Conservation (phyloP, 345 rosid species). For the Populus davidiana region DNA sequence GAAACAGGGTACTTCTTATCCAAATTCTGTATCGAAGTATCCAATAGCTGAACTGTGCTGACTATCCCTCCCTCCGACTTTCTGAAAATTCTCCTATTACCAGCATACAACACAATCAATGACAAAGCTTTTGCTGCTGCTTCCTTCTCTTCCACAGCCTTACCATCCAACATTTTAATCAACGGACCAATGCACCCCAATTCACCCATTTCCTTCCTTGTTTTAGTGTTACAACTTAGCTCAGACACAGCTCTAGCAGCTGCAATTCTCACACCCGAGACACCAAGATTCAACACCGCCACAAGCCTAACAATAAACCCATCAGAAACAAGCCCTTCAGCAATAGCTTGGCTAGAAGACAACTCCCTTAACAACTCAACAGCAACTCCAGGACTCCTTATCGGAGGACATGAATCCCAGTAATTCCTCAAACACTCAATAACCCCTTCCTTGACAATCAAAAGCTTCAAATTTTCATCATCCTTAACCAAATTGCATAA, state of each 20-base stretch:
- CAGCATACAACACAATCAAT: constrained; percentile 36
- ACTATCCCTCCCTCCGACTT: constrained; percentile 60
- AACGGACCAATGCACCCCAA: constrained; percentile 50
- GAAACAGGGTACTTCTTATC: constrained; percentile 62
- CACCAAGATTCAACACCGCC: constrained; percentile 54
- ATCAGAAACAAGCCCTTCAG: constrained; percentile 59
- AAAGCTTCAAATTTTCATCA: constrained; percentile 58
- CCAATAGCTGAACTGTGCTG: constrained; percentile 61
- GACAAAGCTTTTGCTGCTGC: constrained; percentile 79
- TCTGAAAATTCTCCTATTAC: constrained; percentile 50
- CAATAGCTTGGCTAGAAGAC: constrained; percentile 51
- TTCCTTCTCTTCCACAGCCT: constrained; percentile 79
- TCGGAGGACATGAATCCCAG: constrained; percentile 63
- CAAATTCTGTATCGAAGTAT: constrained; percentile 52
- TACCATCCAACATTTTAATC: constrained; percentile 80
- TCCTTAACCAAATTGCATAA: constrained; percentile 55
- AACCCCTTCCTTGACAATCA: constrained; percentile 62
- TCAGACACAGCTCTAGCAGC: constrained; percentile 62
- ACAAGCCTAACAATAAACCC: constrained; percentile 56
- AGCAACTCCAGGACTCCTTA: constrained; percentile 59
- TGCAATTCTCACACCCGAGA: constrained; percentile 63
- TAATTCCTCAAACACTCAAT: constrained; percentile 65
- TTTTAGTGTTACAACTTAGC: constrained; percentile 51
- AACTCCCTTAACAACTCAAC: constrained; percentile 51
- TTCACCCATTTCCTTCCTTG: constrained; percentile 71